phyloP scores from a whole-genome alignment of 805 yeast species.

The Zygosaccharomyces siamensis region DNA sequence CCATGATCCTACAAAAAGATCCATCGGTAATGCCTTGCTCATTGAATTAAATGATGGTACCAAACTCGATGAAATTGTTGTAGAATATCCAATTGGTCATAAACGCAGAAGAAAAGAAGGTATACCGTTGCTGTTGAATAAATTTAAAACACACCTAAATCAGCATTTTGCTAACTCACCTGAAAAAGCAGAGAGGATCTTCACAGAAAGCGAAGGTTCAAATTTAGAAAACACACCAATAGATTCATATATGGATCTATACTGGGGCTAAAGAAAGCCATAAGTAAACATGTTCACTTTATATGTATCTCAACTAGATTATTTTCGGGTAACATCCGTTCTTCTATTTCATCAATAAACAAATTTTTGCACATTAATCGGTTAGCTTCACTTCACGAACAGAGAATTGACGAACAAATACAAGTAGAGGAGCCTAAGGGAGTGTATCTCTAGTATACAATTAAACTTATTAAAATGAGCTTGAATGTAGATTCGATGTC shows the following conservation, averaged over 20 bases:
- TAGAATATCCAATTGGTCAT: conserved; percentile 58
- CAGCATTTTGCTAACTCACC: conserved; percentile 39
- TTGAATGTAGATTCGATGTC: conserved; percentile 5
- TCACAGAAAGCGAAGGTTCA: conserved; percentile 33
- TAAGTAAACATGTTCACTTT: too few species aligned
- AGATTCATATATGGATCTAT: conserved; percentile 45
- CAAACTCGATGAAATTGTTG: conserved; percentile 46
- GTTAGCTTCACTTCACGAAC: neutral
- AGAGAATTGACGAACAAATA: neutral
- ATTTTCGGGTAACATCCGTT: neutral
- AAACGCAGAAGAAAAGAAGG: conserved; percentile 56
- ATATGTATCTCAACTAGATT: neutral
- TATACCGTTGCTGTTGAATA: conserved; percentile 46
- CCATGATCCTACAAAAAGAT: conserved; percentile 53
- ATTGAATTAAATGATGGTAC: conserved; percentile 53
- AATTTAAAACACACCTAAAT: conserved; percentile 48
- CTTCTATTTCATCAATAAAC: neutral
- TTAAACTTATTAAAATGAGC: conserved; percentile 4
- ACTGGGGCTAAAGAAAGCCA: conserved; percentile 13
- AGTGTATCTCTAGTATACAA: neutral
- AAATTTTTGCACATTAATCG: neutral
- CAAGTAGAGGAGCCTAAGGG: neutral
- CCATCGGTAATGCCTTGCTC: conserved; percentile 50
- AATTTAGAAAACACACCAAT: conserved; percentile 41
- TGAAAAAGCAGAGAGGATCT: conserved; percentile 37